Evolutionary conservation across 257 asterid genomes (phyloP).

Genomic region (Jasminum sambac): DNA sequence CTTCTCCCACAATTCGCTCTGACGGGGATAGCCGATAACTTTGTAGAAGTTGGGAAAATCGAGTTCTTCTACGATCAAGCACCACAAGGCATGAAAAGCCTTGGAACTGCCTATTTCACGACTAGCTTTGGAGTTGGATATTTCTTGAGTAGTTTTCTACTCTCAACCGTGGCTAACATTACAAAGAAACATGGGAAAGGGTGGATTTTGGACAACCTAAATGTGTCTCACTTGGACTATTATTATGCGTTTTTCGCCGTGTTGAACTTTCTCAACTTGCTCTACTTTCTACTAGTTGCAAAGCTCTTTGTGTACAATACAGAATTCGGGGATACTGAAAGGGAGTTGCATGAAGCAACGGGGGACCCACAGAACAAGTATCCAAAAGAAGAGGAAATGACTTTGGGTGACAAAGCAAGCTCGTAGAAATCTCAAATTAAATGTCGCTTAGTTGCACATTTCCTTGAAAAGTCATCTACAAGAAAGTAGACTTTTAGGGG

Average conservation of each 20-base stretch:
- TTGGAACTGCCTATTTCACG: slow-evolving; percentile 69
- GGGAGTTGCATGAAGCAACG: slow-evolving; percentile 28
- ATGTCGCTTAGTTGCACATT: background rate
- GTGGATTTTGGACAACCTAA: slow-evolving; percentile 70
- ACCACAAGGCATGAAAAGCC: slow-evolving; percentile 85
- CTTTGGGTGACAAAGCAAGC: background rate
- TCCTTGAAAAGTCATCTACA: too few relatives aligned
- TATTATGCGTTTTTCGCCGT: slow-evolving; percentile 49
- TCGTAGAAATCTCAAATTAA: background rate
- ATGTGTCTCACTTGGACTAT: slow-evolving; percentile 44
- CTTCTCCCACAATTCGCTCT: slow-evolving; percentile 72
- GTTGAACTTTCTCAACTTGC: slow-evolving; percentile 41
- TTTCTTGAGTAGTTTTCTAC: slow-evolving; percentile 67
- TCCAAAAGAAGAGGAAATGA: background rate
- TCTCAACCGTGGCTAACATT: slow-evolving; percentile 46
- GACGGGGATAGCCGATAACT: slow-evolving; percentile 81
- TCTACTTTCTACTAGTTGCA: slow-evolving; percentile 51
- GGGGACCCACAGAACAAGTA: background rate
- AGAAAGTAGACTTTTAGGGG: too few relatives aligned
- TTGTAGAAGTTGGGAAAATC: slow-evolving; percentile 63
- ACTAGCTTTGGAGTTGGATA: slow-evolving; percentile 66
- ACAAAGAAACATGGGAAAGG: slow-evolving; percentile 54
- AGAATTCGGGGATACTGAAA: slow-evolving; percentile 16
- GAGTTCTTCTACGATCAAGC: slow-evolving; percentile 93
- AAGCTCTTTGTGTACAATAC: slow-evolving; percentile 48